Evolutionary conservation across 2,329 filamentous ascomycete species (phyloP), one percentile per base, ranked within the genome.

Genomic region (Chaetomiaceae sp.): DNA sequence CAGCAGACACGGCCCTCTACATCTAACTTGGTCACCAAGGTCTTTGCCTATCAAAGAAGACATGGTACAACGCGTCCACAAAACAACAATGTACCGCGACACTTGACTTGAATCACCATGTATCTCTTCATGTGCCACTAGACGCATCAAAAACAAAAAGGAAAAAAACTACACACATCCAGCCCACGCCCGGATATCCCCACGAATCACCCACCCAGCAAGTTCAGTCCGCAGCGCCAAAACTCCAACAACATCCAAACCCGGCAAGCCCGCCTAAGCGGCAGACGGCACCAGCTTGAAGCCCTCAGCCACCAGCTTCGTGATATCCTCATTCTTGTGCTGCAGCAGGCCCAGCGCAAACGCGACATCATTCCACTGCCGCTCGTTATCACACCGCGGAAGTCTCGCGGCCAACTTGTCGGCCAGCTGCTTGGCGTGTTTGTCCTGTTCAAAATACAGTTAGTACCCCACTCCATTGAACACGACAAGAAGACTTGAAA

Each of bases 281-380:
- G 75, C 68, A 16, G 78, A 74, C 60, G 82, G 81, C 41, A 91
- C 77, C 45, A 91, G 71, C 66, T 82, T 85, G 71, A 89, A 93
- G 0, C 89, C 89, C 55, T 87, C 87, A 0, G 78, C 71, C 16
- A 95, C 77, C 53, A 85, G 66, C 73, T 90, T 93, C 53, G 79
- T 77, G 51, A 95, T 95, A 40, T 95, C 89, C 64, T 95, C 89
- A 62, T 92, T 92, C 75, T 93, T 95, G 67, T 99, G 93, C 63
- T 90, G 91, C 50, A 99, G 71, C 53, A 96, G 70, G 3, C 89
- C 89, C 53, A 99, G 72, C 3, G 91, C 91, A 73, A 90, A 99
- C 0, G 92, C 89, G 38, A 97, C 91, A 70, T 99, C 93, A 65
- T 92, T 95, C 93, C 93, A 99, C 66, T 97, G 91, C 57, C 91